Percentiles rank a stretch among this genome's conserved stretches.
Evolutionary conservation across 1,284 basidiomycete species (phyloP).

Genomic region (Rhodotorula sp.): DNA sequence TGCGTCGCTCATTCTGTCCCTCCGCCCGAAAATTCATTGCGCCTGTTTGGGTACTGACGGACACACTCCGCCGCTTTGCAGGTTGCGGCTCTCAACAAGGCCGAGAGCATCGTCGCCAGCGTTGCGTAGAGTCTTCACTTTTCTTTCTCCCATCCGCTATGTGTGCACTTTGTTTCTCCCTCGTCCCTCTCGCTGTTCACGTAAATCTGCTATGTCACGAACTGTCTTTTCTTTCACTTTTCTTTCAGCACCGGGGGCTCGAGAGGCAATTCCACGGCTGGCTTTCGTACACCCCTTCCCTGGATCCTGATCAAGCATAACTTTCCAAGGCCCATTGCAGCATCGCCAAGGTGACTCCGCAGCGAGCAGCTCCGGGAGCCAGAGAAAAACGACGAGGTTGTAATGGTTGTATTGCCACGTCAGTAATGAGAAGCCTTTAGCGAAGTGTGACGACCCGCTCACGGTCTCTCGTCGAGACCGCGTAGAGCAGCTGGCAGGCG

Average conservation of each 20-base stretch:
- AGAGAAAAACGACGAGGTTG: no score
- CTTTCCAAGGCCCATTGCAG: no score
- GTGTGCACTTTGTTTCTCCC: not conserved
- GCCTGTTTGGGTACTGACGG: not conserved
- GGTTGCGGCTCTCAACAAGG: constrained; percentile 79
- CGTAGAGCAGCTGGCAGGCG: no score
- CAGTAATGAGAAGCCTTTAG: not conserved
- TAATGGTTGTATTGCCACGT: not conserved
- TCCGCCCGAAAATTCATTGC: not conserved
- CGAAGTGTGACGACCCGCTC: no score
- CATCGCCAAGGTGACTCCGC: no score
- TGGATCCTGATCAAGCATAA: no score
- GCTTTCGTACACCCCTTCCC: no score
- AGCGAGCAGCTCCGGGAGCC: no score
- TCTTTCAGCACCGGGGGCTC: no score
- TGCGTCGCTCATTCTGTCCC: not conserved
- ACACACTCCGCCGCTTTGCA: constrained; percentile 44
- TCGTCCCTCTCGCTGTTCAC: not conserved
- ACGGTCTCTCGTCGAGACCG: no score
- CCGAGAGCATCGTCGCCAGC: constrained; percentile 64
- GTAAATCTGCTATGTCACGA: not conserved
- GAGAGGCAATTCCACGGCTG: no score
- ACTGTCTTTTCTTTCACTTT: no score
- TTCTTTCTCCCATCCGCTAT: not conserved
- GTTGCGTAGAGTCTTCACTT: constrained; percentile 20